Percentiles rank a stretch among this genome's conserved stretches.
Evolutionary conservation across 2,329 filamentous ascomycete genomes (phyloP).

Genomic region (Aspergillus brasiliensis): DNA sequence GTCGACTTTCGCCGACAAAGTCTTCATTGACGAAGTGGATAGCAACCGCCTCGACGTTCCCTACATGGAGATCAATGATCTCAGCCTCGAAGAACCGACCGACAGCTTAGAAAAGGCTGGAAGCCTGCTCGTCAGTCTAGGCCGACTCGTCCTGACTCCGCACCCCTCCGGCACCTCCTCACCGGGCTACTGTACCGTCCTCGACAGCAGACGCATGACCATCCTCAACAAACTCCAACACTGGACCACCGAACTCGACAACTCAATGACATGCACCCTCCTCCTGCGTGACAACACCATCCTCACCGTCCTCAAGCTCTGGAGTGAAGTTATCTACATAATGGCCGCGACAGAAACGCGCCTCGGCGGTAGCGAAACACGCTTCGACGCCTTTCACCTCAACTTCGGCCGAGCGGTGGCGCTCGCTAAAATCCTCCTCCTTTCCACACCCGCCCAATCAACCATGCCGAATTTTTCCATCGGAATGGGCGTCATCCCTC

Average conservation of each 20-base stretch:
- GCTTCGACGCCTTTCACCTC: not conserved
- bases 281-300: not conserved
- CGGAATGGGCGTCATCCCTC: conserved; percentile 34
- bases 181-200: not conserved
- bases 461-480: conserved; percentile 20
- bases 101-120: not conserved
- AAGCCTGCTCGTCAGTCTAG: not conserved
- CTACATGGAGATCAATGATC: not conserved
- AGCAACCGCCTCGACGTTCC: not conserved
- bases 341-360: not conserved
- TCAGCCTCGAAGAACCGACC: not conserved
- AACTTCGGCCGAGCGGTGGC: not conserved
- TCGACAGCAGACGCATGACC: not conserved
- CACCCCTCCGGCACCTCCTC: not conserved
- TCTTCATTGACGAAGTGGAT: conserved; percentile 6
- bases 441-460: not conserved
- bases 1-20: conserved; percentile 4
- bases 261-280: not conserved
- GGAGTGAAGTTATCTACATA: not conserved
- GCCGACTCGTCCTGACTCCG: not conserved
- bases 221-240: not conserved
- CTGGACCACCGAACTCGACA: not conserved
- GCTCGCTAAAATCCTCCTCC: not conserved
- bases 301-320: not conserved
- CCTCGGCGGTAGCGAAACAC: not conserved